A percentile compares a stretch with the other conserved stretches of the same genome.
Conservation (phyloP, 139 green algal species). For the Coelastrella sp. region DNA sequence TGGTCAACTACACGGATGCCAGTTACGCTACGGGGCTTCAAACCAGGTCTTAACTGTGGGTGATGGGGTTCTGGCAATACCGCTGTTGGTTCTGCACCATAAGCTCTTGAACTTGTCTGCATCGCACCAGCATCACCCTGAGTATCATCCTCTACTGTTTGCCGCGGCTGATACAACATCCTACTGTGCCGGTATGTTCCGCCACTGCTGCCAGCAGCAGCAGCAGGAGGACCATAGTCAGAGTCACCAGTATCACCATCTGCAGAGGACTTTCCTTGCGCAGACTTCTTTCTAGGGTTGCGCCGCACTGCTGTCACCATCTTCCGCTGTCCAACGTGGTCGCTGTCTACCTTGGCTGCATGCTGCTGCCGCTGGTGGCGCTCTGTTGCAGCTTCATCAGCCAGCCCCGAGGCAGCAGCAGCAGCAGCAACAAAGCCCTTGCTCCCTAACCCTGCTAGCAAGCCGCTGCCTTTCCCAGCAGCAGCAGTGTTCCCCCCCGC, state of each 20-base stretch:
- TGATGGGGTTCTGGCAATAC: conserved; percentile 9
- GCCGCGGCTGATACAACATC: background rate
- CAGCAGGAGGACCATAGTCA: background rate
- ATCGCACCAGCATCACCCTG: background rate
- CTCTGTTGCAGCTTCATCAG: background rate
- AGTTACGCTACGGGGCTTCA: background rate
- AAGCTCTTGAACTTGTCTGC: background rate
- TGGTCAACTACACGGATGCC: conserved; percentile 57
- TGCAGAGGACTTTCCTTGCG: background rate
- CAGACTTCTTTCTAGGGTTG: conserved; percentile 1
- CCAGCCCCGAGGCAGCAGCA: background rate
- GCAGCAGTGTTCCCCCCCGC: background rate
- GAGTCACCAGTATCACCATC: background rate
- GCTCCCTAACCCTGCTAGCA: background rate
- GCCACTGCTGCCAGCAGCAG: conserved; percentile 23
- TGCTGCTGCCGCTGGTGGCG: background rate
- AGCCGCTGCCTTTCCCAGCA: background rate
- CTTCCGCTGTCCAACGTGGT: background rate
- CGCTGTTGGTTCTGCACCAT: conserved; percentile 8
- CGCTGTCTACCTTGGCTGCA: background rate
- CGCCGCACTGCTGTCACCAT: background rate
- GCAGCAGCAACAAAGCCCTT: conserved; percentile 4
- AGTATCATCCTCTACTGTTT: background rate
- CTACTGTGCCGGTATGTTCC: conserved; percentile 5
- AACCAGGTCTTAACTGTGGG: conserved; percentile 2